These are phyloP conservation scores for Auriscalpium orientale DNA, from an alignment of 768 basidiomycete species.

Conservation along the genomic window DNA sequence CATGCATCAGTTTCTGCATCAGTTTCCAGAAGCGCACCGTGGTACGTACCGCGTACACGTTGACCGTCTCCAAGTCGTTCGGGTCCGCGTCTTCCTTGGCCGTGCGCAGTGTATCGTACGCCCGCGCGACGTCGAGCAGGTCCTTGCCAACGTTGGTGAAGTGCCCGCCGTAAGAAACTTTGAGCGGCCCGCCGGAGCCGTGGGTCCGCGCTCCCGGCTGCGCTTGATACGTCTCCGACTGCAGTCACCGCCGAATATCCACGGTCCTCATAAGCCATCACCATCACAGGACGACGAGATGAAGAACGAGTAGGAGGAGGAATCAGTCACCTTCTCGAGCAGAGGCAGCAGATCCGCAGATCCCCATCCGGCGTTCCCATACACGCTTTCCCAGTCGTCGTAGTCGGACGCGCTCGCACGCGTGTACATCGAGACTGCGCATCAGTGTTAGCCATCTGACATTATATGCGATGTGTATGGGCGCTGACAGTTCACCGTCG, in stretches of 20 bases:
- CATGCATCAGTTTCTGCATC: background rate
- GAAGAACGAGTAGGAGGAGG: background rate
- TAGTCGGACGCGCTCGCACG: conserved; percentile 57
- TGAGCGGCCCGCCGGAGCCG: conserved; percentile 41
- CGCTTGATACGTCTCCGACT: conserved; percentile 34
- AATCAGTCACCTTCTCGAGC: conserved; percentile 39
- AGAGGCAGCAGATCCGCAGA: conserved; percentile 50
- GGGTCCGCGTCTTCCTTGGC: conserved; percentile 13
- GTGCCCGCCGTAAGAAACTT: conserved; percentile 23
- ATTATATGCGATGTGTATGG: background rate
- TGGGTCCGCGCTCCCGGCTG: conserved; percentile 28
- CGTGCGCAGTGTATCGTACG: conserved; percentile 16
- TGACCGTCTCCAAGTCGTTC: conserved; percentile 18
- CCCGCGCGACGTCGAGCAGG: conserved; percentile 20
- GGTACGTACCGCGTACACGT: conserved; percentile 20
- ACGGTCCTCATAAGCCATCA: background rate
- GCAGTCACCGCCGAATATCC: background rate
- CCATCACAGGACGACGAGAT: background rate
- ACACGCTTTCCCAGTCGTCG: conserved; percentile 48
- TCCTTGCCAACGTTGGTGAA: conserved; percentile 17
- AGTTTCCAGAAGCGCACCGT: background rate
- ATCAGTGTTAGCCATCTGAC: too few relatives aligned
- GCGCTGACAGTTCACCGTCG: conserved; percentile 39
- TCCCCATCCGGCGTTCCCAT: conserved; percentile 56
- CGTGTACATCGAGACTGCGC: conserved; percentile 35